A percentile compares a stretch with the other conserved stretches of the same genome.
Conservation (phyloP, 2,329 filamentous ascomycete genomes). For the Fusarium drepaniforme region DNA sequence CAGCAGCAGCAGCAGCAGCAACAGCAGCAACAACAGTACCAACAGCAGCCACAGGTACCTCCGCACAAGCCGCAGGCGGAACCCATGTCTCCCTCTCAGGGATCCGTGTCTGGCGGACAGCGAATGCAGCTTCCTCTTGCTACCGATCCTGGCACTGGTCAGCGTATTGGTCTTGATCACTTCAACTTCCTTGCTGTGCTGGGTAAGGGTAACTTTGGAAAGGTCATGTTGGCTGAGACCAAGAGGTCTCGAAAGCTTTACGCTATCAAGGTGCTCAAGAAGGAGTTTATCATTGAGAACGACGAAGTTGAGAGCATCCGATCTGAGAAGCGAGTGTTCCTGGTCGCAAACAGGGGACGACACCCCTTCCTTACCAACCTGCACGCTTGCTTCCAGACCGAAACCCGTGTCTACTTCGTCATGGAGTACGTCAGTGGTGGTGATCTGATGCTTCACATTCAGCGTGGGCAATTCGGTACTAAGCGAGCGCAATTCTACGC, state of each 20-base stretch:
- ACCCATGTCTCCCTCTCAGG: conserved; percentile 50
- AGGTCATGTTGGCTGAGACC: conserved; percentile 99
- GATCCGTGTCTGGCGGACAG: conserved; percentile 48
- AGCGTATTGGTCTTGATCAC: conserved; percentile 94
- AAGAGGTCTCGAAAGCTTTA: conserved; percentile 93
- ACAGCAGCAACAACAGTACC: conserved; percentile 48
- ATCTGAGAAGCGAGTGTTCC: conserved; percentile 96
- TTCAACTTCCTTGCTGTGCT: conserved; percentile 99
- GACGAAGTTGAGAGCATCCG: conserved; percentile 98
- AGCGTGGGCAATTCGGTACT: conserved; percentile 93
- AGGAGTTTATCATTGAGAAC: conserved; percentile 99
- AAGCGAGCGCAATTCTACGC: conserved; percentile 99
- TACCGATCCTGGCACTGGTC: conserved; percentile 78
- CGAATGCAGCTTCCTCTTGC: conserved; percentile 77
- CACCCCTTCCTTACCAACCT: conserved; percentile 96
- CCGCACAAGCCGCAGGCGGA: conserved; percentile 57
- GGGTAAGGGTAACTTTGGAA: conserved; percentile 99
- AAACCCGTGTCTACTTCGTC: conserved; percentile 98
- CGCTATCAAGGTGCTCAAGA: conserved; percentile 99
- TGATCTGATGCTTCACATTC: conserved; percentile 99
- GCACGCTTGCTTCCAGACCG: conserved; percentile 98
- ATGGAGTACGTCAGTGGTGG: conserved; percentile 99
- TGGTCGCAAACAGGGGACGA: conserved; percentile 96
- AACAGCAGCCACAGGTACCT: conserved; percentile 51
- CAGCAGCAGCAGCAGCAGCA: conserved; percentile 47